Base-by-base conservation (phyloP, 2,329 filamentous ascomycete genomes). In the Exophiala oligosperma region DNA sequence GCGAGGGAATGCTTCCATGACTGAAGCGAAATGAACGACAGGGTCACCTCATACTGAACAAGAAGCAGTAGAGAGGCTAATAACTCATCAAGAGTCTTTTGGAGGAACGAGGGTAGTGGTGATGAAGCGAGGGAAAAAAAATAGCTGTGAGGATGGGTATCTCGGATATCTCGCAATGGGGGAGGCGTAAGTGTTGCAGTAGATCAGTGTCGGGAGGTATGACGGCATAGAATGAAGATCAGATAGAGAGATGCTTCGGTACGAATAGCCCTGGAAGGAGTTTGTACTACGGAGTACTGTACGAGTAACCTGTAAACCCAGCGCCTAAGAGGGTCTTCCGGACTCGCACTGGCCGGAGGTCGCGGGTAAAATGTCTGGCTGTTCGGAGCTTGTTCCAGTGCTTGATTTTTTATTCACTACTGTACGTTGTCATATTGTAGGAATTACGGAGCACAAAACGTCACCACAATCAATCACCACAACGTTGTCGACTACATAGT, bases 1-100 rank as follows among this genome's bases (percentile, higher is more conserved):
- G 52, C 57, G 62, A 59, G 62, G 56, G 23, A 64, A 12, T 38
- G 54, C 46, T 52, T 59, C 59, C 62, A 64, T 64, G 51, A 26
- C 57, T 37, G 57, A 54, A 29, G 49, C 37, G 47, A 49, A 14
- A 21, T 46, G 40, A 37, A 24, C 9, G n/a, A 49, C 6, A 46
- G 17, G 23, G 52, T 47, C 56, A 63, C 56, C 55, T 43, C 61
- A 63, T 63, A 53, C 52, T 61, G n/a, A 14, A 28, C 23, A 21
- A 26, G 23, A 12, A 14, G 17, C 11, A 23, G 40, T 43, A 23
- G 7, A 32, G 52, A 55, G 40, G 35, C n/a, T 17, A 21, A 14
- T 43, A 51, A 41, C 26, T 35, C n/a, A 32, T 41, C 35, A 50
- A 26, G 12, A 43, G 40, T 7, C 5, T 43, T 21, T 17, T 6